A percentile compares a stretch with the other conserved stretches of the same genome.
Conservation (phyloP, 1,139 yeast species). For the Saccharomycopsis crataegensis region DNA sequence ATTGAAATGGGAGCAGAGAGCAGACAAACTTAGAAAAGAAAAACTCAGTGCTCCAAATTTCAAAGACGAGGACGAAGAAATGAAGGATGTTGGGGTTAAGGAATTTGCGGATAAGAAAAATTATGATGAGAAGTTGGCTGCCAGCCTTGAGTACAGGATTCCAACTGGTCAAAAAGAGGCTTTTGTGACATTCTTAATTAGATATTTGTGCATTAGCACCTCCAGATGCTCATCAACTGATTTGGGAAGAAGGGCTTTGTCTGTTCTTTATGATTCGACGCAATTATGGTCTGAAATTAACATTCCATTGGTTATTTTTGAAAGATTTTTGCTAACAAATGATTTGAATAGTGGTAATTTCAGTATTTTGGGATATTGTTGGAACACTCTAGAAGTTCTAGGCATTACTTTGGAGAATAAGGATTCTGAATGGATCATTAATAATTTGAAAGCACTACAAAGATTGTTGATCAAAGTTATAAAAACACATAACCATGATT, state of each 20-base stretch:
- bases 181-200: slow-evolving; percentile 80
- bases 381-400: slow-evolving; percentile 86
- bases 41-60: not conserved
- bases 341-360: slow-evolving; percentile 29
- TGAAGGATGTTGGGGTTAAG: not conserved
- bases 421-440: slow-evolving; percentile 65
- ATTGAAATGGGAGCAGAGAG: slow-evolving; percentile 72
- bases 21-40: slow-evolving; percentile 22
- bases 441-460: slow-evolving; percentile 61
- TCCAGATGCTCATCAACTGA: slow-evolving; percentile 82
- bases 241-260: slow-evolving; percentile 73
- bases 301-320: slow-evolving; percentile 79
- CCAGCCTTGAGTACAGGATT: slow-evolving; percentile 37
- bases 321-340: slow-evolving; percentile 29
- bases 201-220: slow-evolving; percentile 83
- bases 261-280: slow-evolving; percentile 63
- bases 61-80: not conserved
- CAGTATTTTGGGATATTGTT: slow-evolving; percentile 68
- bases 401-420: slow-evolving; percentile 79
- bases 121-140: no score
- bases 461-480: slow-evolving; percentile 74
- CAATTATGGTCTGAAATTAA: slow-evolving; percentile 86
- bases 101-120: not conserved
- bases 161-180: slow-evolving; percentile 85
- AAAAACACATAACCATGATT: slow-evolving; percentile 75